Base-by-base conservation (phyloP, 805 yeast species). In the Candida coquimbonensis region DNA sequence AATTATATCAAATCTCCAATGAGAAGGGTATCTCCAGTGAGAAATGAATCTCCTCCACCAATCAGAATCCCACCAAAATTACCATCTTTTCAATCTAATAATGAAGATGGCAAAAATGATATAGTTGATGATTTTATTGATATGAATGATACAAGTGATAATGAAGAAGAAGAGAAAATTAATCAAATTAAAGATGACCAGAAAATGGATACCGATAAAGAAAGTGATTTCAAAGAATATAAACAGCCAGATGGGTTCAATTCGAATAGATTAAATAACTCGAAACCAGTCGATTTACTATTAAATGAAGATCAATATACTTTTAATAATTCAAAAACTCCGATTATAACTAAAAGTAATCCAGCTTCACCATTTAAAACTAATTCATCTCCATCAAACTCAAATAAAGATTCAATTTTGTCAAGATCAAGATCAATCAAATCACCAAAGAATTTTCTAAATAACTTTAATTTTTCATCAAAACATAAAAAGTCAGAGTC, bases 391-490 rank as follows among this genome's bases (percentile, higher is more conserved):
- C 37, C 37, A 17, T 16, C 17, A 19, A 16, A 19, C 7, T 3
- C 14, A 17, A 17, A 35, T 16, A 16, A 19, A n/a, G 39, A 44
- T 17, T 39, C 40, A 29, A 29, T 29, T 6, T 27, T 49, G 3
- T 42, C 49, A 34, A 53, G 53, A 34, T 40, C 54, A 2, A 53
- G 43, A 47, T 51, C 60, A 6, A 52, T 57, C 13, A 53, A 55
- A 44, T 57, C 63, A 5, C 63, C 63, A 40, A 59, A 57, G 47
- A 51, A 43, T 27, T 56, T 59, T 45, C 44, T 58, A 21, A 54
- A 46, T 25, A 44, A 39, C 34, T 45, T 50, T 41, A 44, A 39
- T 34, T 45, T 50, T 43, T 45, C 38, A 49, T 53, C 44, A 57
- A 57, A 35, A 42, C 62, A 59, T 40, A 56, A 54, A 42, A 59